phyloP scores from a whole-genome alignment of 768 basidiomycete genomes.

The Hygrophorus russula region DNA sequence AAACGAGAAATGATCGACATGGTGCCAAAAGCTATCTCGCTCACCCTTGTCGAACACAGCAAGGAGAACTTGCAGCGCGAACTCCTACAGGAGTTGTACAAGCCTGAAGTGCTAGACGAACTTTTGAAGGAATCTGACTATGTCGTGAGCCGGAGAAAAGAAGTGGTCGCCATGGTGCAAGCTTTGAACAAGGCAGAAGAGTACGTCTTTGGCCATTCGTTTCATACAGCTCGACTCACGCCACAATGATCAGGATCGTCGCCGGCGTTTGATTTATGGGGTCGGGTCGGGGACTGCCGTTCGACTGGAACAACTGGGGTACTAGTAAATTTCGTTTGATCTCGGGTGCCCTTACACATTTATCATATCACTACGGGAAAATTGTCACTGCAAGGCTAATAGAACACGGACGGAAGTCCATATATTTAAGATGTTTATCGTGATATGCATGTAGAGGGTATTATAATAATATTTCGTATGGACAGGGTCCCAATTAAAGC shows the following conservation, averaged over 20 bases:
- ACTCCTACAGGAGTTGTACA: slow-evolving; percentile 92
- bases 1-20: slow-evolving; percentile 99
- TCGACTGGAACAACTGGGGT: too few species aligned
- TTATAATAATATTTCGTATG: too few species aligned
- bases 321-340: too few species aligned
- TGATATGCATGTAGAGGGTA: too few species aligned
- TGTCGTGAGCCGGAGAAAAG: slow-evolving; percentile 84
- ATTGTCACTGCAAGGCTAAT: too few species aligned
- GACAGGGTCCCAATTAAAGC: too few species aligned
- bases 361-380: too few species aligned
- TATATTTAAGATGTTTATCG: too few species aligned
- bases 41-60: slow-evolving; percentile 84
- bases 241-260: slow-evolving; percentile 36
- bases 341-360: too few species aligned
- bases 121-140: slow-evolving; percentile 90
- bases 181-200: slow-evolving; percentile 97
- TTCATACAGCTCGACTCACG: slow-evolving; percentile 1
- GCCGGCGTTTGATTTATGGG: slow-evolving; percentile 33
- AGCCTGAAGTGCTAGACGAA: slow-evolving; percentile 91
- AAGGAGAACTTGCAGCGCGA: slow-evolving; percentile 94
- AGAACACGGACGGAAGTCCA: too few species aligned
- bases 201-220: slow-evolving; percentile 32
- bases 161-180: slow-evolving; percentile 85
- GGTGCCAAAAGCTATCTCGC: slow-evolving; percentile 92
- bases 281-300: not conserved